phyloP scores from a whole-genome alignment of 441 rosid genomes.

The Theobroma grandiflorum region DNA sequence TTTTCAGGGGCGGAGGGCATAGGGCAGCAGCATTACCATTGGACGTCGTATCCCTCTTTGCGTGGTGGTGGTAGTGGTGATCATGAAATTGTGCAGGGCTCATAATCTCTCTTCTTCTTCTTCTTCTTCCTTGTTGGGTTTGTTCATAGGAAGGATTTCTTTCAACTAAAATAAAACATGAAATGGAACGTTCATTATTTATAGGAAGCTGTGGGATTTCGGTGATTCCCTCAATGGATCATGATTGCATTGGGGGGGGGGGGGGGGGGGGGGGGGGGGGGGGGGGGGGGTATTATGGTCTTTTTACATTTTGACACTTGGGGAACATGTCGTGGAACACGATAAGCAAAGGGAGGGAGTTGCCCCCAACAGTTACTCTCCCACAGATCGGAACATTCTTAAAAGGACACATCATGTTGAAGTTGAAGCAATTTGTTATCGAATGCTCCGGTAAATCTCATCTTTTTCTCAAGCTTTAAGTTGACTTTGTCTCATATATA shows the following conservation, averaged over 20 bases:
- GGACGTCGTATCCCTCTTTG: slow-evolving; percentile 23
- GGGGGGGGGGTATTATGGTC: not conserved
- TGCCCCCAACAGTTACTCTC: too few species aligned
- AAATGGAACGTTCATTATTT: not conserved
- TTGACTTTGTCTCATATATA: not conserved
- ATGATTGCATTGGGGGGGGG: not conserved
- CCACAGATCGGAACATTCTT: not conserved
- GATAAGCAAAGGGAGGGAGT: not conserved
- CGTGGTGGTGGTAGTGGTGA: slow-evolving; percentile 32
- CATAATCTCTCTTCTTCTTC: slow-evolving; percentile 34
- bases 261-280: not conserved
- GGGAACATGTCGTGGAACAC: not conserved
- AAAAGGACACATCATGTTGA: not conserved
- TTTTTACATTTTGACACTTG: not conserved
- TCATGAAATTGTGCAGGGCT: slow-evolving; percentile 50
- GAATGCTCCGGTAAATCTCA: not conserved
- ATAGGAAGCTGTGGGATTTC: not conserved
- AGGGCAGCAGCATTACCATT: slow-evolving; percentile 27
- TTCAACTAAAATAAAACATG: not conserved
- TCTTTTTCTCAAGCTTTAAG: not conserved
- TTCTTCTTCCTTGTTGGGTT: not conserved
- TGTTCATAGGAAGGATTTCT: slow-evolving; percentile 1
- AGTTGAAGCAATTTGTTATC: not conserved
- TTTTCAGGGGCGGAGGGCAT: slow-evolving; percentile 51
- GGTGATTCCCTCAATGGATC: too few species aligned